Conservation (phyloP, 2,329 filamentous ascomycete species). For the Dactylellina haptotyla region DNA sequence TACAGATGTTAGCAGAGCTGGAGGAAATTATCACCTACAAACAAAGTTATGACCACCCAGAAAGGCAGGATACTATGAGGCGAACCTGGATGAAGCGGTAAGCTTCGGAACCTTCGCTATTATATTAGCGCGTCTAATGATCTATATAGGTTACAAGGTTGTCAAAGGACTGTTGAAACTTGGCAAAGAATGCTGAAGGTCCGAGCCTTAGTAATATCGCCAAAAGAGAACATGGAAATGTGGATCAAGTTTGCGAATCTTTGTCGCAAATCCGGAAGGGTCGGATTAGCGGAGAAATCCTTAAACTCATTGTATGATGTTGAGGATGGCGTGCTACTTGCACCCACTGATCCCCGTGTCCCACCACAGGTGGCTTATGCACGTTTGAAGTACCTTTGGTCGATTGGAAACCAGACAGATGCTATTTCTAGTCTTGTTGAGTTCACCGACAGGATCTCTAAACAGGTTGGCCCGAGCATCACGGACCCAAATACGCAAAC, state of each 20-base stretch:
- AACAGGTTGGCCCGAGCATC: conserved; percentile 65
- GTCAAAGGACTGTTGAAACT: conserved; percentile 95
- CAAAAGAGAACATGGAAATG: conserved; percentile 96
- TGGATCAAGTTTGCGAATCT: conserved; percentile 99
- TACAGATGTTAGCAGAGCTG: conserved; percentile 98
- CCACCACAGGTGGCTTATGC: conserved; percentile 90
- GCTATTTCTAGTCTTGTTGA: conserved; percentile 71
- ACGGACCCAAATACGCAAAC: conserved; percentile 10
- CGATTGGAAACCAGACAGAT: conserved; percentile 74
- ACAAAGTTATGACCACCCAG: conserved; percentile 79
- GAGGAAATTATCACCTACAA: conserved; percentile 99
- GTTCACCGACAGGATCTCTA: conserved; percentile 70
- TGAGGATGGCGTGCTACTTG: conserved; percentile 66
- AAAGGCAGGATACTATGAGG: conserved; percentile 89
- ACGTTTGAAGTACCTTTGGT: conserved; percentile 97
- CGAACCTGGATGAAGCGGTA: conserved; percentile 90
- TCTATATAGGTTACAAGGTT: conserved; percentile 74
- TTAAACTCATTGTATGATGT: conserved; percentile 86
- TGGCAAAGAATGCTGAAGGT: conserved; percentile 99
- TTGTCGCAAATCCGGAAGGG: conserved; percentile 93
- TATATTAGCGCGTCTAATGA: background rate
- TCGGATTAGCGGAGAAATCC: conserved; percentile 94
- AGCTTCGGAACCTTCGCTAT: background rate
- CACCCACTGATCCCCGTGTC: conserved; percentile 64
- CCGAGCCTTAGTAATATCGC: conserved; percentile 87